These are phyloP conservation scores for Abrus precatorius DNA, from an alignment of 306 rosid species.

Conservation along the genomic window DNA sequence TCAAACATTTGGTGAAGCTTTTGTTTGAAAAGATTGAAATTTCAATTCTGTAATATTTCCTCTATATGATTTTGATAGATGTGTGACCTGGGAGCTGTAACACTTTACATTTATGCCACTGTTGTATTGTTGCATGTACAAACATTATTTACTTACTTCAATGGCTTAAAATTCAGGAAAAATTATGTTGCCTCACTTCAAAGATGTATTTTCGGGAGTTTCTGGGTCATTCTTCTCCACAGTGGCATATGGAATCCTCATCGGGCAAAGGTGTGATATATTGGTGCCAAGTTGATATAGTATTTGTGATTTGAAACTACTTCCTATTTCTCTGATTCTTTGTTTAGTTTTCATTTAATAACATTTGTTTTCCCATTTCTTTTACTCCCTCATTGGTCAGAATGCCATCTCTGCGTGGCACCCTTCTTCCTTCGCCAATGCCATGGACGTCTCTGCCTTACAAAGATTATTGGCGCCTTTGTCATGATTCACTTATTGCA, in stretches of 20 bases:
- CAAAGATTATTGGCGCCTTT: constrained; percentile 81
- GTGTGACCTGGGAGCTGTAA: constrained; percentile 35
- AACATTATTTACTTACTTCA: constrained; percentile 40
- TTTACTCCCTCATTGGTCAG: constrained; percentile 53
- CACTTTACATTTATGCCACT: constrained; percentile 29
- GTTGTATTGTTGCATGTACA: constrained; percentile 18
- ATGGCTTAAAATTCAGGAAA: constrained; percentile 54
- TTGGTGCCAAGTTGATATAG: constrained; percentile 17
- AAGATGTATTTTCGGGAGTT: constrained; percentile 44
- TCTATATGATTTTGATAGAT: constrained; percentile 19
- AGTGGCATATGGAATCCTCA: constrained; percentile 75
- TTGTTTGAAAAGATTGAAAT: constrained; percentile 36
- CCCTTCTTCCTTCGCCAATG: constrained; percentile 73
- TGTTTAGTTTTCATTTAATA: constrained; percentile 19
- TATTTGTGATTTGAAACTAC: constrained; percentile 16
- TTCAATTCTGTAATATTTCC: constrained; percentile 10
- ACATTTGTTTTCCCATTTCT: background rate
- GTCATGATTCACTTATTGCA: constrained; percentile 69
- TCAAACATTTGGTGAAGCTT: constrained; percentile 21
- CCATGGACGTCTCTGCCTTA: constrained; percentile 86
- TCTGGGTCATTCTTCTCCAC: constrained; percentile 53
- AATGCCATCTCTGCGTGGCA: constrained; percentile 59
- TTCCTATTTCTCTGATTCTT: background rate
- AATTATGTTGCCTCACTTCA: constrained; percentile 56
- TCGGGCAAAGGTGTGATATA: constrained; percentile 73